Base-by-base conservation (phyloP, 2,329 filamentous ascomycete species). In the Boeremia exigua region DNA sequence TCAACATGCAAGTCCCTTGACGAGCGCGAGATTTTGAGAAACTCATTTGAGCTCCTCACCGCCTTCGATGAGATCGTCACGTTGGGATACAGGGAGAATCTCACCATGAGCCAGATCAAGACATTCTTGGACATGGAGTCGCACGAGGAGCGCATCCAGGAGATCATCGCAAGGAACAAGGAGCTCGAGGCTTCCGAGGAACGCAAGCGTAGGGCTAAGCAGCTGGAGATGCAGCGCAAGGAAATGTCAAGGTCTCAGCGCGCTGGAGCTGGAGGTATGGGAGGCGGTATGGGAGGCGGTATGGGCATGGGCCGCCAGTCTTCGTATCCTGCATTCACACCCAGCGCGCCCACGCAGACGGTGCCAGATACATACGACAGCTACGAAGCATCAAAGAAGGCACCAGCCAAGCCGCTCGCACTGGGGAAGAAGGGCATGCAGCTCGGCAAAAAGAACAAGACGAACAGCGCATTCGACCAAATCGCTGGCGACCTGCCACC, bases 81-180 rank as follows among this genome's bases (percentile, higher is more conserved):
- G 0, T 82, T 96, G 61, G 95, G 95, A 11, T 98, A 99, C 80
- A 82, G 95, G 71, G 95, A 99, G 81, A 99, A 99, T 78, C 81
- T 99, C 66, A 96, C 94, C 23, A 86, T 99, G 69, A 91, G 88
- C 78, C 96, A 99, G 80, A 99, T 99, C 82, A 97, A 96, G 84
- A 97, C 95, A 2, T 99, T 99, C 83, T 79, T 99, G 66, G 96
- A 98, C 74, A 99, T 99, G 95, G 95, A 99, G 78, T 95, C 90
- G 78, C 95, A 99, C 72, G 96, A 99, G 79, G 95, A 99, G 83
- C 88, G 95, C 74, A 98, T 99, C 67, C 95, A 99, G 78, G 95
- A 99, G 57, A 72, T 70, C 54, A 68, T 67, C 34, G 64, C 66
- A 57, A 74, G 96, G 87, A 99, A 99, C 84, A 99, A 99, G 82